These are phyloP conservation scores for Penicillium sp. DNA, from an alignment of 2,329 filamentous ascomycete species.

Conservation along the genomic window DNA sequence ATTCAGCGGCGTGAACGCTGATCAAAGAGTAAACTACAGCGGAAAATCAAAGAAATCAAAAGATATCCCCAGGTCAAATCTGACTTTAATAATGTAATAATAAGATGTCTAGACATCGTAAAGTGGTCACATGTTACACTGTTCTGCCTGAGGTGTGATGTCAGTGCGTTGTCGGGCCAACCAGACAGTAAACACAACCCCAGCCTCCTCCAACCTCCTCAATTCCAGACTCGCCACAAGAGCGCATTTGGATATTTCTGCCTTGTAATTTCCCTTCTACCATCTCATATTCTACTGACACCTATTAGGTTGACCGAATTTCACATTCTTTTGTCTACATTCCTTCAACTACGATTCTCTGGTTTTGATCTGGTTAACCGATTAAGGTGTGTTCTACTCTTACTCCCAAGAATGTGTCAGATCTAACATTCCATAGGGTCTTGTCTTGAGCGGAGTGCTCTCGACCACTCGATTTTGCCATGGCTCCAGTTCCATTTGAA, in stretches of 20 bases:
- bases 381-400: conserved; percentile 12
- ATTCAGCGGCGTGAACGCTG: neutral
- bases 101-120: neutral
- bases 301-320: conserved; percentile 3
- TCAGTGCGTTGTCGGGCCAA: conserved; percentile 13
- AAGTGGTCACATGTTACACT: neutral
- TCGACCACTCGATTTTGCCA: conserved; percentile 30
- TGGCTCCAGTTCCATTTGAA: conserved; percentile 33
- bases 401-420: conserved; percentile 3
- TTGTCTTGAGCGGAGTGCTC: conserved; percentile 39
- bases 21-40: neutral
- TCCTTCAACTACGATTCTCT: conserved; percentile 5
- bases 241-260: conserved; percentile 7
- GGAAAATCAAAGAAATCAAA: neutral
- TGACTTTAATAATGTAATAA: too few relatives aligned
- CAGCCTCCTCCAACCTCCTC: conserved; percentile 43
- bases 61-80: neutral
- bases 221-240: conserved; percentile 25
- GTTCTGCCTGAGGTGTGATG: neutral
- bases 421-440: conserved; percentile 18
- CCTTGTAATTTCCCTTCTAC: conserved; percentile 11
- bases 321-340: neutral
- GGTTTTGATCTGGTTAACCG: conserved; percentile 12
- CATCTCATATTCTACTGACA: conserved; percentile 9
- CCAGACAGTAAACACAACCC: conserved; percentile 30